Evolutionary conservation across 2,329 filamentous ascomycete species (phyloP), one percentile per base, ranked within the genome.

Genomic region (Colletotrichum sp.): DNA sequence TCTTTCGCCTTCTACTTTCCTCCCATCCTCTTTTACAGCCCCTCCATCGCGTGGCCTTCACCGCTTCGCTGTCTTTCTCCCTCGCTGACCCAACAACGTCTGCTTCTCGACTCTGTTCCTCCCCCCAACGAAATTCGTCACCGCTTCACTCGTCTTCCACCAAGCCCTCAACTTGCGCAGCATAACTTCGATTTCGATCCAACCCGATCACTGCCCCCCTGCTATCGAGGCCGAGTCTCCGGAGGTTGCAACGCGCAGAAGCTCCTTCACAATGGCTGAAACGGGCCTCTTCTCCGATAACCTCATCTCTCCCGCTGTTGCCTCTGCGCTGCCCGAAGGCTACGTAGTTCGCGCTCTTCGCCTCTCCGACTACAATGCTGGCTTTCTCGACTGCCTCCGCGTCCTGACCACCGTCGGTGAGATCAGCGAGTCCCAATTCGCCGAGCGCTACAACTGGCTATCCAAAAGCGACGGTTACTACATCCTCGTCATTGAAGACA

Each of bases 361-460:
- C 80, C 91, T 91, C 79, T 90, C 89, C 80, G 97, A 99, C 86
- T 98, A 93, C 86, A 87, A 90, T 72, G 90, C 89, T 38, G 96
- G 96, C 77, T 98, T 98, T 85, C 92, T 99, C 79, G 95, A 98
- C 82, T 96, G 97, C 76, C 89, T 99, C 78, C 92, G 95, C 61
- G 96, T 98, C 48, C 89, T 99, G 80, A 98, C 97, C 3, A 97
- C 95, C 9, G 96, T 98, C 28, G 97, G 97, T 77, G 95, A 98
- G 76, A 93, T 98, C 79, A 90, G 89, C 63, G 90, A 94, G 83
- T 90, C 92, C 75, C 89, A 92, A 76, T 98, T 96, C 88, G 90
- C 92, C 79, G 89, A 94, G 82, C 93, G 95, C 74, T 98, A 95
- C 85, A 92, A 96, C 78, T 96, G 94, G 90, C 96, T 98, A 88